phyloP scores from a whole-genome alignment of 441 rosid species.

The Jatropha multifida region DNA sequence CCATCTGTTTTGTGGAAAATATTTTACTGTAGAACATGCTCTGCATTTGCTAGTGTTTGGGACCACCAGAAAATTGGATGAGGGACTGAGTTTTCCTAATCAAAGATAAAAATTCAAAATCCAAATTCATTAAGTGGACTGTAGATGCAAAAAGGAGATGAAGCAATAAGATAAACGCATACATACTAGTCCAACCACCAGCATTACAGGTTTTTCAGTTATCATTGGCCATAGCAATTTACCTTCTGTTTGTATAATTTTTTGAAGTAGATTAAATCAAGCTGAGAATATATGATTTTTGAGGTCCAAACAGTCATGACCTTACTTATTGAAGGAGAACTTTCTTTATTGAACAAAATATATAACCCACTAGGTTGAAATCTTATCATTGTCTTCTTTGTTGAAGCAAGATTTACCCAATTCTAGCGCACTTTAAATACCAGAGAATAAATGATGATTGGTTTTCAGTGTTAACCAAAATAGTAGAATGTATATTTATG shows the following conservation, averaged over 20 bases:
- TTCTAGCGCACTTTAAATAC: not conserved
- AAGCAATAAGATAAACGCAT: not conserved
- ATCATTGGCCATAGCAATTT: not conserved
- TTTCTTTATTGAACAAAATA: not conserved
- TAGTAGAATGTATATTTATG: not conserved
- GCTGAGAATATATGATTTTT: not conserved
- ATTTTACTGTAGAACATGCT: not conserved
- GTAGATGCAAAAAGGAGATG: not conserved
- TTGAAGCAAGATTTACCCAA: not conserved
- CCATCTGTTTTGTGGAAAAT: not conserved
- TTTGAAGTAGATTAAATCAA: not conserved
- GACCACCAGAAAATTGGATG: not conserved
- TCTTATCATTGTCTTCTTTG: not conserved
- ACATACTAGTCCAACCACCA: not conserved
- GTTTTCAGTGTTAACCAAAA: not conserved
- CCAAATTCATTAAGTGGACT: not conserved
- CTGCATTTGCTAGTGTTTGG: not conserved
- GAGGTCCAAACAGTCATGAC: not conserved
- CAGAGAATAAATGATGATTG: not conserved
- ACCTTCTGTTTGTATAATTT: not conserved
- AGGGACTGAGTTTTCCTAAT: not conserved
- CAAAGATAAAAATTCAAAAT: not conserved
- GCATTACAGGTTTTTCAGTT: not conserved
- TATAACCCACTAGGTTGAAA: not conserved
- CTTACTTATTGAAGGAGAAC: not conserved